Conservation (phyloP, 176 grass and related monocot species). For the Saccharum spontaneum region DNA sequence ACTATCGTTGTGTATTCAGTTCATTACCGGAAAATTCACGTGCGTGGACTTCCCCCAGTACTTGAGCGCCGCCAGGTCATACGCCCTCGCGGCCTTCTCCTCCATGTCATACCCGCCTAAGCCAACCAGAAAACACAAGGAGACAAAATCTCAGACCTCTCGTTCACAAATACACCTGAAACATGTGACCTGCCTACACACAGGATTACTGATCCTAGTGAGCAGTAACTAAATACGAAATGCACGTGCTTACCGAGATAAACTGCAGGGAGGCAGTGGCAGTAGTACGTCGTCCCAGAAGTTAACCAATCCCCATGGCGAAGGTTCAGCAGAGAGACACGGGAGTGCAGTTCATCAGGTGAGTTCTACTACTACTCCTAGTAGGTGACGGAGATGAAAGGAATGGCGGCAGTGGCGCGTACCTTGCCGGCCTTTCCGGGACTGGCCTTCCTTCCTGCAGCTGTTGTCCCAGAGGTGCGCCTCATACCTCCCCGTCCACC, state of each 20-base stretch:
- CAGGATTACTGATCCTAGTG: background rate
- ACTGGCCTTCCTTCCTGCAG: constrained; percentile 98
- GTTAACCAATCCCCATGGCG: constrained; percentile 21
- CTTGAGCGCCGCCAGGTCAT: constrained; percentile 81
- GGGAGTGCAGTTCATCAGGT: constrained; percentile 30
- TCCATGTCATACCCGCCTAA: constrained; percentile 96
- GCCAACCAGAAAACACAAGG: background rate
- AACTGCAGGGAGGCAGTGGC: constrained; percentile 40
- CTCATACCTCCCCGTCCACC: constrained; percentile 99
- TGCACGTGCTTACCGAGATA: constrained; percentile 77
- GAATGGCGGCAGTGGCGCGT: background rate
- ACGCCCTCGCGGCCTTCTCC: constrained; percentile 84
- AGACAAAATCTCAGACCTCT: constrained; percentile 1
- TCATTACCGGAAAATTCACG: constrained; percentile 67
- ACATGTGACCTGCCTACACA: background rate
- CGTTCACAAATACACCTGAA: background rate
- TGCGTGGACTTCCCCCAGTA: constrained; percentile 70
- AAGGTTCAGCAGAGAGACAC: constrained; percentile 31
- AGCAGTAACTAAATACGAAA: background rate
- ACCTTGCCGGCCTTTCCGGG: constrained; percentile 98
- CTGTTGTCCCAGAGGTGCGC: constrained; percentile 99
- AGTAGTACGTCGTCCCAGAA: background rate
- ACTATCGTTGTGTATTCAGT: background rate
- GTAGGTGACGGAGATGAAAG: background rate
- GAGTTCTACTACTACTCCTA: background rate